Evolutionary conservation across 805 yeast species (phyloP), one percentile per base, ranked within the genome.

Genomic region (Ogataea nitratoaversa): DNA sequence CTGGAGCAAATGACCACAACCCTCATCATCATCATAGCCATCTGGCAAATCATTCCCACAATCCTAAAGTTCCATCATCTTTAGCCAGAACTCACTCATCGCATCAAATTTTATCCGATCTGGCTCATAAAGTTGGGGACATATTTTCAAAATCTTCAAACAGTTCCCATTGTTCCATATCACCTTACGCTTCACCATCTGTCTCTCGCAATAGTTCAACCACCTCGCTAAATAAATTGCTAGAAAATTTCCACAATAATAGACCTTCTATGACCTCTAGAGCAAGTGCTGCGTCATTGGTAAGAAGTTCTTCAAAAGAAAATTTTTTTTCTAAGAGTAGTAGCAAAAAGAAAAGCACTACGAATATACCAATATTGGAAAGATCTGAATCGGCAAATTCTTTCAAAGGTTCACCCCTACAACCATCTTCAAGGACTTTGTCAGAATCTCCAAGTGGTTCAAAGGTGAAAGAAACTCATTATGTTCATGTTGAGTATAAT

Each of bases 401-500:
- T 16, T 29, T 33, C 14, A 29, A 19, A 18, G 24, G 40, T 7
- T 18, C 33, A 12, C 9, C 6, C 7, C n/a, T 28, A 13, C 7
- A 8, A 8, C 16, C 30, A 8, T 19, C 22, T 18, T 6, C 23
- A 5, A 11, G 14, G 17, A 22, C n/a, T 19, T 32, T 14, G 31
- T 34, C 23, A 19, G 23, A 13, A 23, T 19, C 42, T 12, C 7
- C 44, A n/a, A 18, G 39, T 9, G 8, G 38, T 13, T 36, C 59
- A 5, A 61, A 59, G 30, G 96, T 90, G 6, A 88, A 84, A 56
- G 97, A 91, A 59, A 90, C 96, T 1, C 80, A 76, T 43, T 75
- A 76, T 43, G 86, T 93, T 13, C 76, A 73, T 27, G 73, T 91
- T 29, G 95, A 90, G 51, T 89, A 87, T 63, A 96, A 93, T 60